A percentile compares a stretch with the other conserved stretches of the same genome.
Conservation (phyloP, 768 basidiomycete genomes). For the Saitozyma sp. region DNA sequence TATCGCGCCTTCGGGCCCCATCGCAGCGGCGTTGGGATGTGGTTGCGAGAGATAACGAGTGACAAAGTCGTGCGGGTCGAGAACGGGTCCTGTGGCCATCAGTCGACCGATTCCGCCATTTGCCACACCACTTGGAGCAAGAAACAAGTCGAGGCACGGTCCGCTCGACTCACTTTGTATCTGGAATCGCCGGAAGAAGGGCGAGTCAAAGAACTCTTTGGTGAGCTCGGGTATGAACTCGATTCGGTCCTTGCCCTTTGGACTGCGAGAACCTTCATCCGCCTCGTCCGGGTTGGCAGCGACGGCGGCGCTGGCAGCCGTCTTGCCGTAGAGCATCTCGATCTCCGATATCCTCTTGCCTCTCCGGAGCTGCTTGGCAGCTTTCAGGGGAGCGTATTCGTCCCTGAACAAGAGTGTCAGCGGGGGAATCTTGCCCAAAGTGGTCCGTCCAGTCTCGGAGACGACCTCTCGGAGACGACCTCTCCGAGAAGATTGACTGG, state of each 20-base stretch:
- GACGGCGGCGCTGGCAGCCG: conserved; percentile 22
- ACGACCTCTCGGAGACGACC: too few relatives aligned
- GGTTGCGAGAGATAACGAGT: conserved; percentile 58
- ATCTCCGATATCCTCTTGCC: conserved; percentile 49
- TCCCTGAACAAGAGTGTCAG: conserved; percentile 60
- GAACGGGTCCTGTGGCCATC: conserved; percentile 67
- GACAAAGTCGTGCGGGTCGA: conserved; percentile 77
- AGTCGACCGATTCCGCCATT: background rate
- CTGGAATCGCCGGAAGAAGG: conserved; percentile 81
- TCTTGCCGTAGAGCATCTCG: conserved; percentile 38
- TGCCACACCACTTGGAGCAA: background rate
- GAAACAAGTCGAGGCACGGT: too few relatives aligned
- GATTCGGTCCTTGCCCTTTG: conserved; percentile 11
- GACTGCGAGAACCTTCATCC: background rate
- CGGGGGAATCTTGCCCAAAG: background rate
- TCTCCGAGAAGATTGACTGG: too few relatives aligned
- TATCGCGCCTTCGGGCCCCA: conserved; percentile 71
- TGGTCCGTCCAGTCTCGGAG: too few relatives aligned
- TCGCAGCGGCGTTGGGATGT: conserved; percentile 58
- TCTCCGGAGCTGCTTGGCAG: conserved; percentile 71
- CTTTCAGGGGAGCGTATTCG: conserved; percentile 87
- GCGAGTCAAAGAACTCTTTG: conserved; percentile 75
- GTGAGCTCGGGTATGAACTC: conserved; percentile 63
- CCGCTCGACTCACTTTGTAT: conserved; percentile 67
- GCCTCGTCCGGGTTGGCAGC: conserved; percentile 7